Evolutionary conservation across 805 yeast genomes (phyloP), one percentile per base, ranked within the genome.

Genomic region (Starmera amethionina): DNA sequence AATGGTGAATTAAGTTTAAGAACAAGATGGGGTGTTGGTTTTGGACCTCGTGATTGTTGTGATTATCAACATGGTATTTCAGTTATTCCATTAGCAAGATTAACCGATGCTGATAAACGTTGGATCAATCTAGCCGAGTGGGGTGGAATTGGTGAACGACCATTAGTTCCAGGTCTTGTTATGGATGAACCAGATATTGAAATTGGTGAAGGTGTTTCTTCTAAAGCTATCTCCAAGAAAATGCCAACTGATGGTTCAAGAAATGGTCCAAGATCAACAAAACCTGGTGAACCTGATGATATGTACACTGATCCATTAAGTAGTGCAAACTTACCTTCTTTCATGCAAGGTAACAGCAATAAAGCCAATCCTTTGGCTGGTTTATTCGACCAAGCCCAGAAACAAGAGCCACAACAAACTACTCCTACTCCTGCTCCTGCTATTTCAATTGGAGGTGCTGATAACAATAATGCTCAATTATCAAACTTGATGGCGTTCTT

Each of bases 11-110:
- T 56, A 66, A 76, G 49, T 30, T 67, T 93, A 50, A 76, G 97
- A 63, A 85, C 94, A 5, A 75, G 96, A 58, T 93, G 98, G 98
- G 98, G 97, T 49, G 97, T 93, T 46, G 98, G 98, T 1, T 93
- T 84, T 56, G 98, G 98, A 5, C 98, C 98, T 40, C 78, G 98
- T 67, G 97, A 93, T 60, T 90, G 97, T 67, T 86, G 96, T 60
- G 94, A 93, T 62, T 93, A 93, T 62, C 89, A 81, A 55, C 81
- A 81, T 42, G 98, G 98, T 46, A 72, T 81, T 32, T 82, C 95
- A 44, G 75, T 88, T 31, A 87, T 93, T 45, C 96, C 97, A 13
- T 65, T 93, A 38, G 75, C 75, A 43, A 75, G 96, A 52, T 71
- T 93, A 50, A 93, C 98, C 0, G 98, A 93, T 44, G 96, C 97